Percentiles rank a stretch among this genome's conserved stretches.
Conservation (phyloP, 345 rosid species). For the Crucihimalaya himalaica region DNA sequence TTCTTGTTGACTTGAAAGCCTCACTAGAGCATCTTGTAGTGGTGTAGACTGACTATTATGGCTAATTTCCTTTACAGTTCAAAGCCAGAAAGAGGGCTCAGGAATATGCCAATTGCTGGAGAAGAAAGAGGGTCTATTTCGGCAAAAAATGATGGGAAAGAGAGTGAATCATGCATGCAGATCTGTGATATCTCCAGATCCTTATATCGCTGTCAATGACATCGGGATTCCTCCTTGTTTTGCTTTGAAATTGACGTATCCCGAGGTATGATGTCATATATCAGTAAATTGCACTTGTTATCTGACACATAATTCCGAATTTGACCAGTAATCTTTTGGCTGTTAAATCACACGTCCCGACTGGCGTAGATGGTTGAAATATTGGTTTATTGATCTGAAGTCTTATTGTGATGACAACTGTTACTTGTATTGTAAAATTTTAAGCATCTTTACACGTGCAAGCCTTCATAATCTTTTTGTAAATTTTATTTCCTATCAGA, state of each 20-base stretch:
- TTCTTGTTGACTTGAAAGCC: conserved; percentile 1
- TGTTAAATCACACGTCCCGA: not conserved
- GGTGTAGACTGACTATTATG: conserved; percentile 25
- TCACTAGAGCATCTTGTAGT: not conserved
- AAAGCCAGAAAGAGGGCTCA: conserved; percentile 58
- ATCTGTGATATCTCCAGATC: conserved; percentile 99
- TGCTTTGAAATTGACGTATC: conserved; percentile 84
- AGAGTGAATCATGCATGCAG: conserved; percentile 97
- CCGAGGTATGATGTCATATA: conserved; percentile 63
- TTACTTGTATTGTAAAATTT: not conserved
- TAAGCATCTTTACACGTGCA: not conserved
- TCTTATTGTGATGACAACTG: conserved; percentile 5
- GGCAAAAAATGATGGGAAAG: conserved; percentile 99
- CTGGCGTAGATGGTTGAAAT: conserved; percentile 1
- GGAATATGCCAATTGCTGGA: conserved; percentile 95
- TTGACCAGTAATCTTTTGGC: conserved; percentile 5
- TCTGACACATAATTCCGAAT: not conserved
- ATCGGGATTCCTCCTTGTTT: conserved; percentile 96
- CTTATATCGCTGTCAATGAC: conserved; percentile 92
- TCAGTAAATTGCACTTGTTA: conserved; percentile 8
- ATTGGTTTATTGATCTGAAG: conserved; percentile 18
- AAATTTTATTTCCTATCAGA: not conserved
- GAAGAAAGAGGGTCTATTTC: conserved; percentile 93
- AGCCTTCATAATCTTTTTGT: not conserved
- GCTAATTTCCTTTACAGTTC: conserved; percentile 45